These are phyloP conservation scores for Kuraishia borneana DNA, from an alignment of 805 yeast genomes.

Conservation along the genomic window DNA sequence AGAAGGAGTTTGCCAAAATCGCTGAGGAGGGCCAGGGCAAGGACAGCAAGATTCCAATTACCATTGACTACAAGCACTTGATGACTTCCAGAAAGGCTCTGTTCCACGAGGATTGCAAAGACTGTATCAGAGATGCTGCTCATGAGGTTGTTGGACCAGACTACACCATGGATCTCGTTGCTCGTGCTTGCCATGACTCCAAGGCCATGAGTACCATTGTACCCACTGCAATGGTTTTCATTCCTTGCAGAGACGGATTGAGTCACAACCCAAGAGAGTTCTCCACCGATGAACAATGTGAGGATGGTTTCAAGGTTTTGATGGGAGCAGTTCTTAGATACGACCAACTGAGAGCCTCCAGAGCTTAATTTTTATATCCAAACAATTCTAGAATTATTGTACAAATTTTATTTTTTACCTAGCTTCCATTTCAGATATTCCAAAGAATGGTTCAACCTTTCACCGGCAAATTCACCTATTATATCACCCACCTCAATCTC, in stretches of 20 bases:
- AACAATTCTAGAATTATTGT: too few relatives aligned
- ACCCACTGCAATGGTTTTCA: constrained; percentile 68
- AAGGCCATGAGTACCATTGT: constrained; percentile 41
- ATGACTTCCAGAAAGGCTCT: constrained; percentile 43
- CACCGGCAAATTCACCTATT: not conserved
- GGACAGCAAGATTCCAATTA: constrained; percentile 16
- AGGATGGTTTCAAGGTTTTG: constrained; percentile 46
- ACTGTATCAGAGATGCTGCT: constrained; percentile 43
- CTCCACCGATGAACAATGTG: constrained; percentile 52
- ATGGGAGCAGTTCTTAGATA: constrained; percentile 35
- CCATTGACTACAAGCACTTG: constrained; percentile 28
- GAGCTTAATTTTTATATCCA: constrained; percentile 1
- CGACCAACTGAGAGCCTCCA: constrained; percentile 18
- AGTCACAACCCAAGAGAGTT: constrained; percentile 61
- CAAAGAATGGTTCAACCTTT: constrained; percentile 60
- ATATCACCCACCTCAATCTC: not conserved
- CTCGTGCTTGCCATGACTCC: constrained; percentile 72
- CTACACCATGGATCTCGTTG: constrained; percentile 32
- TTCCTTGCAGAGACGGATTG: constrained; percentile 57
- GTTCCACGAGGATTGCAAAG: constrained; percentile 40
- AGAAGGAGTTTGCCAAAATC: constrained; percentile 17
- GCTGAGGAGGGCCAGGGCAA: constrained; percentile 21
- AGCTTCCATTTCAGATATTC: constrained; percentile 55
- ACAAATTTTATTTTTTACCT: too few relatives aligned
- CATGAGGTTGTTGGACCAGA: constrained; percentile 33